These are phyloP conservation scores for Aspergillus conjunctus DNA, from an alignment of 495 filamentous ascomycete genomes.

Conservation along the genomic window DNA sequence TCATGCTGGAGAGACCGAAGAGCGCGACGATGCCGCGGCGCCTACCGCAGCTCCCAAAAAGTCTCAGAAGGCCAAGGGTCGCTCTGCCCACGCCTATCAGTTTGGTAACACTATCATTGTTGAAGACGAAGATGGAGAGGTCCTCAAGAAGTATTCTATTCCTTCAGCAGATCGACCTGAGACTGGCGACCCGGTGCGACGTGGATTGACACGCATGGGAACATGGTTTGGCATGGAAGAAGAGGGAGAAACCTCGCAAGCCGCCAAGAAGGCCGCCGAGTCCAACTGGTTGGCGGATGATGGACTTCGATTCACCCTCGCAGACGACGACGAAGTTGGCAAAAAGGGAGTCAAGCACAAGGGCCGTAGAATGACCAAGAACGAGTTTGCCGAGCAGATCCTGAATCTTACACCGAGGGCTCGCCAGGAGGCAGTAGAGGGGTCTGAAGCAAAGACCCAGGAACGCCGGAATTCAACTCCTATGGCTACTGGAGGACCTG, in stretches of 20 bases:
- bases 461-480: slow-evolving; percentile 28
- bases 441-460: slow-evolving; percentile 46
- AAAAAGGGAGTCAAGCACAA: slow-evolving; percentile 40
- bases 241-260: slow-evolving; percentile 47
- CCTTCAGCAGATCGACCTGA: slow-evolving; percentile 48
- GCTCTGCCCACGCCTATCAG: slow-evolving; percentile 87
- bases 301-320: slow-evolving; percentile 83
- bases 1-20: slow-evolving; percentile 22
- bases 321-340: slow-evolving; percentile 37
- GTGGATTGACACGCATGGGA: slow-evolving; percentile 59
- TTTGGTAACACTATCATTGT: slow-evolving; percentile 98
- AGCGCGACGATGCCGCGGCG: slow-evolving; percentile 16
- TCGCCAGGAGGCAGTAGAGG: slow-evolving; percentile 68
- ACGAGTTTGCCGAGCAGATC: slow-evolving; percentile 87
- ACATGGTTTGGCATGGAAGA: slow-evolving; percentile 62
- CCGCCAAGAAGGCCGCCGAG: slow-evolving; percentile 34
- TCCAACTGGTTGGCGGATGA: slow-evolving; percentile 65
- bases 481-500: background rate
- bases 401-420: slow-evolving; percentile 76
- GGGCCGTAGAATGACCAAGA: slow-evolving; percentile 83
- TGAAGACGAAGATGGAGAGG: slow-evolving; percentile 96
- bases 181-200: slow-evolving; percentile 42
- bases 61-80: slow-evolving; percentile 34
- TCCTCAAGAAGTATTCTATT: slow-evolving; percentile 94
- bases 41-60: slow-evolving; percentile 27